These are phyloP conservation scores for Rugonectria rugulosa DNA, from an alignment of 2,329 filamentous ascomycete species.

Conservation along the genomic window DNA sequence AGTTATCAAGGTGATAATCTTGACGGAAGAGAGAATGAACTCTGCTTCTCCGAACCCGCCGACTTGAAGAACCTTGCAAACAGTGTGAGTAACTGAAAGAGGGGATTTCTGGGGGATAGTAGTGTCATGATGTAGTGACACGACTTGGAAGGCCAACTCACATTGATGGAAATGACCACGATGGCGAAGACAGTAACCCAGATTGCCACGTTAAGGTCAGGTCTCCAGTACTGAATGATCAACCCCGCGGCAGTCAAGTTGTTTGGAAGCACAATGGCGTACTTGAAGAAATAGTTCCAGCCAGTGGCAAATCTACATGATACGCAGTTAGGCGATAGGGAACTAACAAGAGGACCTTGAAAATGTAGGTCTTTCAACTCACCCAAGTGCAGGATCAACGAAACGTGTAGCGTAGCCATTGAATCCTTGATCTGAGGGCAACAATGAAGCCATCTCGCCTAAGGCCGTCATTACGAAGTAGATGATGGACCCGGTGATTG, in stretches of 20 bases:
- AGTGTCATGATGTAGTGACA: background rate
- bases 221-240: conserved; percentile 48
- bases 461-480: conserved; percentile 62
- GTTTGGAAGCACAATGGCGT: conserved; percentile 47
- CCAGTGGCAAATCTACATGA: conserved; percentile 50
- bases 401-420: conserved; percentile 40
- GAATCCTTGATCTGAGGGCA: conserved; percentile 41
- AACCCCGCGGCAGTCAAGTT: conserved; percentile 50
- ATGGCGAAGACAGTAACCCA: conserved; percentile 48
- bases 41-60: conserved; percentile 55
- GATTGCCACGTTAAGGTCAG: conserved; percentile 47
- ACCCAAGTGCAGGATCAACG: conserved; percentile 43
- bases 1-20: conserved; percentile 52
- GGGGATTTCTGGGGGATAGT: background rate
- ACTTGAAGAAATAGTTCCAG: conserved; percentile 58
- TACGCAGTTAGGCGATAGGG: too few relatives aligned
- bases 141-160: background rate
- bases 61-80: conserved; percentile 45
- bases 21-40: conserved; percentile 56
- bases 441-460: conserved; percentile 44
- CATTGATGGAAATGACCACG: conserved; percentile 45
- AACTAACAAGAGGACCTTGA: background rate
- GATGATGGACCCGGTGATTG: conserved; percentile 56
- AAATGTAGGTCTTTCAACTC: background rate
- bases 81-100: background rate